A percentile compares a stretch with the other conserved stretches of the same genome.
phyloP scores from a whole-genome alignment of 306 rosid species.

The Castanea sativa region DNA sequence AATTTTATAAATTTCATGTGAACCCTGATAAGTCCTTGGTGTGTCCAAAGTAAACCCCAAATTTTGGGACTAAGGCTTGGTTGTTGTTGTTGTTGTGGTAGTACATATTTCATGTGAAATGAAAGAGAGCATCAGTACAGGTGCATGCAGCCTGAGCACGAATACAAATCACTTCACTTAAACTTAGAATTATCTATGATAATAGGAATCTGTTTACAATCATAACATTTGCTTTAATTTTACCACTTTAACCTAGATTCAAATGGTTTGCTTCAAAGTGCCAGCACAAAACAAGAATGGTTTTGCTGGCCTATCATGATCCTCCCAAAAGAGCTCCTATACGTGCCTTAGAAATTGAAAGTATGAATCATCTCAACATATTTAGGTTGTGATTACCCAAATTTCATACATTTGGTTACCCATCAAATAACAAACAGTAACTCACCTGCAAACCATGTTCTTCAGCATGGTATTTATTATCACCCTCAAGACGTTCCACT shows the following conservation, averaged over 20 bases:
- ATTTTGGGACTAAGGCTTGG: no score
- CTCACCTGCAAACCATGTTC: constrained; percentile 82
- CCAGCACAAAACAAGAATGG: not conserved
- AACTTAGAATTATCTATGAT: not conserved
- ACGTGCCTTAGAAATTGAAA: not conserved
- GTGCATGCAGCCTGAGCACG: not conserved
- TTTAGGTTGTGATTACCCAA: not conserved
- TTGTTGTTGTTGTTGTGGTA: no score
- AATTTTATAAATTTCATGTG: not conserved
- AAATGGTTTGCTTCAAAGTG: not conserved
- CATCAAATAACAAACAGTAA: not conserved
- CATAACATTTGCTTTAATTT: not conserved
- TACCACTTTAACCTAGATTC: not conserved
- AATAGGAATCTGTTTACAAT: not conserved
- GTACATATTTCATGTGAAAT: not conserved
- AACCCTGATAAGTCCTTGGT: no score
- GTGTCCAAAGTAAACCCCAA: no score
- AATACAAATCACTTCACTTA: no score
- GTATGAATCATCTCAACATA: not conserved
- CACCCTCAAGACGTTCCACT: constrained; percentile 90
- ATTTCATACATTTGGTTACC: not conserved
- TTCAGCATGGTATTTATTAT: constrained; percentile 92
- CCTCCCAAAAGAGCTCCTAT: not conserved
- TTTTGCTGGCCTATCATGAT: not conserved
- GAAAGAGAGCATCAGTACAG: not conserved